Base-by-base conservation (phyloP, 495 filamentous ascomycete genomes). In the Peziza echinospora region DNA sequence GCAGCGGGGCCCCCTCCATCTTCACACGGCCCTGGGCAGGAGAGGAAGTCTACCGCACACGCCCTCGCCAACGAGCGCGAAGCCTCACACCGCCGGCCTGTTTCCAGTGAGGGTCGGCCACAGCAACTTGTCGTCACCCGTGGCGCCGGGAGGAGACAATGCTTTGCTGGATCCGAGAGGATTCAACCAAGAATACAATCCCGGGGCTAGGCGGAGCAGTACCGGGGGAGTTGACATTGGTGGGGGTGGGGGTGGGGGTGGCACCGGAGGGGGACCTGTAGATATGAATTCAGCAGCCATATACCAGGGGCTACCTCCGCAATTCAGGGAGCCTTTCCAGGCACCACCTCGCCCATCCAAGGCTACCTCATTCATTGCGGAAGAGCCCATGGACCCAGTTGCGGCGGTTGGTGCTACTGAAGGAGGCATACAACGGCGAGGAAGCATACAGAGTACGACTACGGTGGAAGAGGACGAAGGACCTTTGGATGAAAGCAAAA, bases 401-500 rank as follows among this genome's bases (percentile, higher is more conserved):
- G 30, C 13, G 30, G 19, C 19, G 30, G 6, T 11, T 37, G 30
- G 6, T 11, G 3, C 6, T 11, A 17, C 13, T 13, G 6, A 11
- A 37, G 30, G 19, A 17, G 30, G 19, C n/a, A 17, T 43, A 21
- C n/a, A 43, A 23, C 16, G 52, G 41, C 50, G 56, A 47, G 48
- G 53, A 24, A 60, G 57, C 46, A 56, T 60, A 47, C 53, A 70
- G 54, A 75, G 74, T 10, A 80, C 76, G 2, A 64, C 71, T 16
- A 82, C 89, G 39, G 82, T 93, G 30, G 84, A 87, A 48, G 87
- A 92, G 41, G 63, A 75, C 45, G 66, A 69, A 39, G 80, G 85
- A 53, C 84, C 86, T 55, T 66, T 87, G 51, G 69, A 75, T 26
- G 70, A 77, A 25, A 75, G 78, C 50, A 71, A 72, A 57, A 69